A percentile compares a stretch with the other conserved stretches of the same genome.
Evolutionary conservation across 2,329 filamentous ascomycete species (phyloP).

Genomic region (Annulohypoxylon truncatum): DNA sequence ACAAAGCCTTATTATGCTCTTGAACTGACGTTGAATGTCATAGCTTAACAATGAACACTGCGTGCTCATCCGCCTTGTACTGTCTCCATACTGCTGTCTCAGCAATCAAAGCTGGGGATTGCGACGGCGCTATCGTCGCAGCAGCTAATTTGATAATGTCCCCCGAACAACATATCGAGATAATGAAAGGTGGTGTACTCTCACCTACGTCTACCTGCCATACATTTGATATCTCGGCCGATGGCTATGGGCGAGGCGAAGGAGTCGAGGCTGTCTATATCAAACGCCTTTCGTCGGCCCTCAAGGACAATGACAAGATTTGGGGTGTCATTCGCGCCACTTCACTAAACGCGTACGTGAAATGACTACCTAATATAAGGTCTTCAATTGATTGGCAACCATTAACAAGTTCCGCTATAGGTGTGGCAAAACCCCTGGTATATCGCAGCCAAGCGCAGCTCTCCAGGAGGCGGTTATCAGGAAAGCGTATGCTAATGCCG

Average conservation of each 20-base stretch:
- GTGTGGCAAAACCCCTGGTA: constrained; percentile 58
- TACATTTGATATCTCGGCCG: constrained; percentile 57
- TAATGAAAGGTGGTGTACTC: constrained; percentile 48
- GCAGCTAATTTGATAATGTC: constrained; percentile 41
- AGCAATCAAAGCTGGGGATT: constrained; percentile 38
- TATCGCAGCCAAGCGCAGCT: constrained; percentile 57
- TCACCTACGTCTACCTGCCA: constrained; percentile 52
- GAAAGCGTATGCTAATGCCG: constrained; percentile 50
- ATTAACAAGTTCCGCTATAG: constrained; percentile 9
- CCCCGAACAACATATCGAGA: constrained; percentile 38
- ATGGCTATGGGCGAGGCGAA: constrained; percentile 65
- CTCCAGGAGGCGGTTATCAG: constrained; percentile 53
- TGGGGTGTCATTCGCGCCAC: constrained; percentile 30
- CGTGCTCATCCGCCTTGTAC: constrained; percentile 49
- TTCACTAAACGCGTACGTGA: constrained; percentile 38
- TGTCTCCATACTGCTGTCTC: constrained; percentile 37
- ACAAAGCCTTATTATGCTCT: no score
- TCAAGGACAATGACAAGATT: constrained; percentile 44
- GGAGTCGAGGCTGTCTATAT: constrained; percentile 58
- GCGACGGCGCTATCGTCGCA: constrained; percentile 44
- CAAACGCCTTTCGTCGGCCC: constrained; percentile 57
- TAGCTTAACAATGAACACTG: constrained; percentile 48
- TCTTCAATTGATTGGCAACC: background rate
- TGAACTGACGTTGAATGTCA: background rate
- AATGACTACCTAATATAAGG: background rate